Evolutionary conservation across 164 flowering plant species (phyloP).

Genomic region (Stephania cephalantha): DNA sequence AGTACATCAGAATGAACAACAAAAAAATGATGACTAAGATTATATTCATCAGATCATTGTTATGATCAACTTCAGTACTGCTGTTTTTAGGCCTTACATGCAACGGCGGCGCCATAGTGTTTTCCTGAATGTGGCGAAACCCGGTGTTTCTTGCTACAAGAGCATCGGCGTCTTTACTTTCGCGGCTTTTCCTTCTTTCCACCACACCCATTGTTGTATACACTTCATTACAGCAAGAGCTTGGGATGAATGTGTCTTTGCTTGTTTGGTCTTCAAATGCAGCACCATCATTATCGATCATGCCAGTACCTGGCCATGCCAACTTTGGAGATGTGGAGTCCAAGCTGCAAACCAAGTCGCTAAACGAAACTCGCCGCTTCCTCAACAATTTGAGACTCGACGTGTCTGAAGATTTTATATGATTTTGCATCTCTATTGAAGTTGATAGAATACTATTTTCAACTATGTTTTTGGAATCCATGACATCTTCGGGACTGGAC

Average conservation of each 20-base stretch:
- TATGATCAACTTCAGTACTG: background rate
- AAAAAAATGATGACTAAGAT: background rate
- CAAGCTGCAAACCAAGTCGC: background rate
- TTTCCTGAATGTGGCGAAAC: background rate
- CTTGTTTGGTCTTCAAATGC: background rate
- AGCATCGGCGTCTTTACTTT: background rate
- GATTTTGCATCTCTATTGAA: background rate
- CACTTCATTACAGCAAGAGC: too few relatives aligned
- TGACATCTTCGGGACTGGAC: too few relatives aligned
- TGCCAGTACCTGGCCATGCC: background rate
- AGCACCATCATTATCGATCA: background rate
- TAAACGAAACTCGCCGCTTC: constrained; percentile 8
- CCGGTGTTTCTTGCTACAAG: background rate
- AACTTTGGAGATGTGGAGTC: background rate
- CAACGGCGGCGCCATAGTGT: background rate
- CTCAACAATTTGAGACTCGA: background rate
- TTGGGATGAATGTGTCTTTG: too few relatives aligned
- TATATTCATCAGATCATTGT: background rate
- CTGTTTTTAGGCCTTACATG: background rate
- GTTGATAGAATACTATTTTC: background rate
- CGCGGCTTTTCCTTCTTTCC: background rate
- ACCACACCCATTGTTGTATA: background rate
- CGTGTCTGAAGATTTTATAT: background rate
- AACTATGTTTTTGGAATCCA: too few relatives aligned
- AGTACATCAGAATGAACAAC: background rate